Percentiles rank a stretch among this genome's conserved stretches.
Evolutionary conservation across 345 rosid species (phyloP).

Genomic region (Arabis hirsuta): DNA sequence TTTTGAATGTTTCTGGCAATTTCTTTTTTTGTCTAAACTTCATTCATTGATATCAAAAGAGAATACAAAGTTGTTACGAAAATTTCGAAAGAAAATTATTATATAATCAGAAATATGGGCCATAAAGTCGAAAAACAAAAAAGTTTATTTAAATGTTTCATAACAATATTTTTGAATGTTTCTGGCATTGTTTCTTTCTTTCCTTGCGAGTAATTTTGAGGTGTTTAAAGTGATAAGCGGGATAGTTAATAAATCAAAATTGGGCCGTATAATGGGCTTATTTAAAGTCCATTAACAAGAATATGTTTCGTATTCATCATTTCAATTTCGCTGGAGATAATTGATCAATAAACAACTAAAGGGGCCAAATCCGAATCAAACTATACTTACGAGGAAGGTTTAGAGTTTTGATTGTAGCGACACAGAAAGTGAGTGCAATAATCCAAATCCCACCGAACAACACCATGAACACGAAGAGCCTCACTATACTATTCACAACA

Average conservation of each 20-base stretch:
- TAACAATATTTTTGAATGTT: neutral
- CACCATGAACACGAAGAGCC: conserved; percentile 40
- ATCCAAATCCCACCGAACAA: conserved; percentile 10
- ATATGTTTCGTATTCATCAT: neutral
- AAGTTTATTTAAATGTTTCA: too few relatives aligned
- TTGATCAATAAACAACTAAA: conserved; percentile 1
- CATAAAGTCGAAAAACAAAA: too few relatives aligned
- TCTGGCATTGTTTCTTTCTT: neutral
- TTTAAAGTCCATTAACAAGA: neutral
- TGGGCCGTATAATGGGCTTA: conserved; percentile 11
- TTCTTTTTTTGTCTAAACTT: neutral
- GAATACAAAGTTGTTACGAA: too few relatives aligned
- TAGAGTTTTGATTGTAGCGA: neutral
- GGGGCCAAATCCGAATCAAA: conserved; percentile 20
- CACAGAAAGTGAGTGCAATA: neutral
- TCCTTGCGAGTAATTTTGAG: neutral
- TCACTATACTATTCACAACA: conserved; percentile 10
- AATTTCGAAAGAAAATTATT: too few relatives aligned
- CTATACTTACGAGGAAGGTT: neutral
- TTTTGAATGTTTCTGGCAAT: too few relatives aligned
- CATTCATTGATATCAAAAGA: too few relatives aligned
- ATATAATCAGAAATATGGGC: too few relatives aligned
- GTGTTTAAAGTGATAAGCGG: neutral
- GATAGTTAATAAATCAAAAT: neutral
- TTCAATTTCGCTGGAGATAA: neutral